A percentile compares a stretch with the other conserved stretches of the same genome.
Evolutionary conservation across 2,329 filamentous ascomycete genomes (phyloP).

Genomic region (Huntiella omanensis): DNA sequence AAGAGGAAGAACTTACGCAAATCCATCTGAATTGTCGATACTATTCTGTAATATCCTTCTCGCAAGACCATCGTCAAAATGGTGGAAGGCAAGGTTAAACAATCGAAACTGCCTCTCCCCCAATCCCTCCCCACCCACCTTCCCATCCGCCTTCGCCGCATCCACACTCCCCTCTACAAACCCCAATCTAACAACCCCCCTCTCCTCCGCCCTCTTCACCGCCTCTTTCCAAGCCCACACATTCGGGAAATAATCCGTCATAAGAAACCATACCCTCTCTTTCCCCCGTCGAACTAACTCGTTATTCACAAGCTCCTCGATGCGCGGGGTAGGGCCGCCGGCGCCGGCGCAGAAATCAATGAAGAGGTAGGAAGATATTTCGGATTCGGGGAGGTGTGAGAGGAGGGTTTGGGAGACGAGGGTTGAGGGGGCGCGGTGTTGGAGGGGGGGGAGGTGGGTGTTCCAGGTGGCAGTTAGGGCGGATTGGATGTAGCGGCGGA

Average conservation of each 20-base stretch:
- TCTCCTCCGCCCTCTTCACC: not conserved
- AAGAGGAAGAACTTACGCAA: constrained; percentile 22
- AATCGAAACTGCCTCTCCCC: constrained; percentile 42
- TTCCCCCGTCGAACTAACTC: constrained; percentile 11
- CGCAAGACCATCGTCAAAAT: constrained; percentile 49
- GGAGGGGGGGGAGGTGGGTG: constrained; percentile 36
- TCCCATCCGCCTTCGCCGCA: constrained; percentile 36
- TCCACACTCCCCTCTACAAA: constrained; percentile 45
- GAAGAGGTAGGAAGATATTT: constrained; percentile 36
- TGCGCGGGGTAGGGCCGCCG: constrained; percentile 48
- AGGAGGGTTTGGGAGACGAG: constrained; percentile 39
- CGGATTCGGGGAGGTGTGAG: constrained; percentile 25
- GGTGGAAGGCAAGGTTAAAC: constrained; percentile 60
- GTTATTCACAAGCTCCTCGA: constrained; percentile 40
- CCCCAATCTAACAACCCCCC: constrained; percentile 23
- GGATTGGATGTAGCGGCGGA: constrained; percentile 45
- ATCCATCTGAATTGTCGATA: constrained; percentile 43
- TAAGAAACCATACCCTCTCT: constrained; percentile 28
- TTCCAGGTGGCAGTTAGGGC: constrained; percentile 47
- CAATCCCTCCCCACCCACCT: constrained; percentile 19
- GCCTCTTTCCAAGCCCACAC: constrained; percentile 38
- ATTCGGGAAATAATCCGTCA: constrained; percentile 49
- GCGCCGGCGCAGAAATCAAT: constrained; percentile 62
- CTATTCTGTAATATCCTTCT: constrained; percentile 43
- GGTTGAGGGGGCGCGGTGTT: constrained; percentile 37